phyloP scores from a whole-genome alignment of 176 grass and related monocot genomes.

The Alloteropsis semialata region DNA sequence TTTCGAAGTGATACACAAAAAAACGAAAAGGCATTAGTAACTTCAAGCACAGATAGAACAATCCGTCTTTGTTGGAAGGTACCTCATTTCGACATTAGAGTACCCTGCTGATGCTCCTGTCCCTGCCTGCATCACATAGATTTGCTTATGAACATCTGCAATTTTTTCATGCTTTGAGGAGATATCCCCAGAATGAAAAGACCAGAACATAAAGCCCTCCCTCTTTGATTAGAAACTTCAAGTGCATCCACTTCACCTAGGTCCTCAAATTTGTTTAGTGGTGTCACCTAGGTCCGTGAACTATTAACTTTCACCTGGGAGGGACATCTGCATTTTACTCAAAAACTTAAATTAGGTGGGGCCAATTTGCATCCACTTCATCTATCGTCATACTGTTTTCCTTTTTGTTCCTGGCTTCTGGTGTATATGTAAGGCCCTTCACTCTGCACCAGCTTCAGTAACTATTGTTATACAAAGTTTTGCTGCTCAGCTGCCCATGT shows the following conservation, averaged over 20 bases:
- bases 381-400: not conserved
- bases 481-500: not conserved
- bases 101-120: not conserved
- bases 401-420: not conserved
- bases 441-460: not conserved
- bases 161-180: slow-evolving; percentile 13
- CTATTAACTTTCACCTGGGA: not conserved
- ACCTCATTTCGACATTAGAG: slow-evolving; percentile 11
- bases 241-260: not conserved
- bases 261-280: not conserved
- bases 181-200: not conserved
- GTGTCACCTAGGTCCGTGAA: not conserved
- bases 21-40: slow-evolving; percentile 66
- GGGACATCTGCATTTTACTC: no score
- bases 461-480: not conserved
- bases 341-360: not conserved
- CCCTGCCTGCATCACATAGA: not conserved
- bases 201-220: not conserved
- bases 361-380: not conserved
- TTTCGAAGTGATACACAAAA: slow-evolving; percentile 56
- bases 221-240: not conserved
- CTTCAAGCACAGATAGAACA: slow-evolving; percentile 88
- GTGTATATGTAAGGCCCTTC: not conserved
- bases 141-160: not conserved
- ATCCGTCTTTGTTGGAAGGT: slow-evolving; percentile 92